Conservation (phyloP, 345 rosid genomes). For the Salix arbutifolia region DNA sequence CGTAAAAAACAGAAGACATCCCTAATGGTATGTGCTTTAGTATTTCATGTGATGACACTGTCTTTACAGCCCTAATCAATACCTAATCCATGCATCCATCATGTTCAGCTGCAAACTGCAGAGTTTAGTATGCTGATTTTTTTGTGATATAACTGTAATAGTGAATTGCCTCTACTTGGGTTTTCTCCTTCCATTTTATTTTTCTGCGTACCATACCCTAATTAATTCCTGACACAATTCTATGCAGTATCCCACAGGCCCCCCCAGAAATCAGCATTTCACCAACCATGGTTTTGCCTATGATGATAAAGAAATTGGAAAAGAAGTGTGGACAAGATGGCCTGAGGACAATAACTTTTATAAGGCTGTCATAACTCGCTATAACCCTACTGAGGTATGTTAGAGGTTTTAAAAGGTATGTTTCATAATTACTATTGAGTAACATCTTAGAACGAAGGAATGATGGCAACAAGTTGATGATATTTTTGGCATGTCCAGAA, state of each 20-base stretch:
- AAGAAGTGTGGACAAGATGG: conserved; percentile 97
- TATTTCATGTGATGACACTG: conserved; percentile 6
- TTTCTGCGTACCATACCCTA: conserved; percentile 37
- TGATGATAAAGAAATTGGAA: conserved; percentile 60
- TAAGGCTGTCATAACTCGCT: conserved; percentile 84
- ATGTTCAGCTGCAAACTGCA: conserved; percentile 13
- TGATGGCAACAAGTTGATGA: not conserved
- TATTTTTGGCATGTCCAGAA: not conserved
- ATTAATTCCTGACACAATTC: conserved; percentile 36
- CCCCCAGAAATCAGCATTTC: conserved; percentile 52
- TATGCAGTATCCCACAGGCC: conserved; percentile 54
- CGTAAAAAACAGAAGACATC: conserved; percentile 86
- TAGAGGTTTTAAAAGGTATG: not conserved
- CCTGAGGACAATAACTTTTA: conserved; percentile 91
- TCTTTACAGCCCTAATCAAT: conserved; percentile 2
- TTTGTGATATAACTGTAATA: conserved; percentile 2
- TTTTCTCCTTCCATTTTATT: conserved; percentile 5
- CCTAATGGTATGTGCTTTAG: conserved; percentile 45
- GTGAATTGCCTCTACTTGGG: not conserved
- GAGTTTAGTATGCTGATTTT: conserved; percentile 1
- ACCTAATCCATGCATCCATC: conserved; percentile 13
- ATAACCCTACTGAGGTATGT: conserved; percentile 66
- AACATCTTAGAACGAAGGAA: not conserved
- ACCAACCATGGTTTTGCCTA: conserved; percentile 41
- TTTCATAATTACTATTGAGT: not conserved